Conservation (phyloP, 2,329 filamentous ascomycete species). For the Cyclaneusma minus region DNA sequence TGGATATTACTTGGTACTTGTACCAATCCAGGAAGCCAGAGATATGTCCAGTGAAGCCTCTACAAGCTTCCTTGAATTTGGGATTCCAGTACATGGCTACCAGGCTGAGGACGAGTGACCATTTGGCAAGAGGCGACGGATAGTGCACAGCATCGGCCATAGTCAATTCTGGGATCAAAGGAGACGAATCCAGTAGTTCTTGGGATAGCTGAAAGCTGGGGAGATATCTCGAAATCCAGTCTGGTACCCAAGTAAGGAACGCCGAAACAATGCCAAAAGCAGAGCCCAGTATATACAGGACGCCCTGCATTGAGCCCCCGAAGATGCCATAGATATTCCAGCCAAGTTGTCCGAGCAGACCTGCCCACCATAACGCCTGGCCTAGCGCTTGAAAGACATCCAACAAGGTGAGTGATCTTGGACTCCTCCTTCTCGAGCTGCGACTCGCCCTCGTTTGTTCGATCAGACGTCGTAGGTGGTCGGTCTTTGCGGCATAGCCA, state of each 20-base stretch:
- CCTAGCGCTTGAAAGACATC: slow-evolving; percentile 7
- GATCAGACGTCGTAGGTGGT: slow-evolving; percentile 32
- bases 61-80: slow-evolving; percentile 40
- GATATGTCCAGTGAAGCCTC: slow-evolving; percentile 44
- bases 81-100: slow-evolving; percentile 55
- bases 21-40: slow-evolving; percentile 50
- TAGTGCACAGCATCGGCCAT: not conserved
- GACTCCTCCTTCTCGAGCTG: slow-evolving; percentile 19
- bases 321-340: slow-evolving; percentile 10
- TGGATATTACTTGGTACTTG: slow-evolving; percentile 42
- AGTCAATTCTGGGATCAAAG: too few relatives aligned
- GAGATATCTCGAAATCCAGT: slow-evolving; percentile 2
- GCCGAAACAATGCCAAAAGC: not conserved
- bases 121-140: slow-evolving; percentile 27
- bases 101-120: slow-evolving; percentile 32
- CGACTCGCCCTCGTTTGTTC: slow-evolving; percentile 40
- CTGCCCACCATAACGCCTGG: slow-evolving; percentile 11
- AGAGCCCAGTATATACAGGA: not conserved
- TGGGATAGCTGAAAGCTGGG: not conserved
- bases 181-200: too few relatives aligned
- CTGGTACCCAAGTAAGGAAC: slow-evolving; percentile 1
- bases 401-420: slow-evolving; percentile 17
- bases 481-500: slow-evolving; percentile 50
- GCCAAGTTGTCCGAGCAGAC: slow-evolving; percentile 12
- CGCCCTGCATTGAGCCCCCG: not conserved